Base-by-base conservation (phyloP, 139 green algal species). In the Marvania coccoides region DNA sequence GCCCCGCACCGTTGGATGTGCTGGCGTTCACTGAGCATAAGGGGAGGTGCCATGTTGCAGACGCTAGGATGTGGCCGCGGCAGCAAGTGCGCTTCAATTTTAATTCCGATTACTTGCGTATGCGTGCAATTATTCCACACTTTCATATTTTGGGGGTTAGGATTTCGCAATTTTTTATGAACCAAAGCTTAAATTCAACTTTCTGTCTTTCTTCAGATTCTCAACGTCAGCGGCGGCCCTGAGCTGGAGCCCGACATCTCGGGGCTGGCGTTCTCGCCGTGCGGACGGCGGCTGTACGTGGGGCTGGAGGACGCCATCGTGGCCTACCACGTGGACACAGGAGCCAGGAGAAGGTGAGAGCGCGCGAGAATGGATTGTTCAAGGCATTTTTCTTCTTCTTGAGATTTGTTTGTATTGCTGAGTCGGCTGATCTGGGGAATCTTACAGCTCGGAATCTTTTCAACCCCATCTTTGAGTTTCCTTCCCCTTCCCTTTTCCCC, bases 1-100 rank as follows among this genome's bases (percentile, higher is more conserved):
- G 29, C 8, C 70, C 72, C 23, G 72, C 65, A 2, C 68, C 72
- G n/a, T 58, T 72, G 35, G 76, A 86, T 63, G 63, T 86, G 24
- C 45, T 86, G 47, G 72, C 76, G 7, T 82, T 84, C 38, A 56
- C 76, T 9, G 79, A 86, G 76, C 79, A 86, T 53, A 39, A 58
- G 34, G 39, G 37, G 10, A 33, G 40, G 35, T 35, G 23, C 36
- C 79, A 83, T 45, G 6, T 83, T 9, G 72, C 81, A 28, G 72
- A 79, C 51, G 58, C 39, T 28, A 51, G 72, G 26, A 71, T 79
- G 58, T 74, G 65, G 65, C 36, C 29, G 23, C 47, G 58, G 31
- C 31, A 57, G 39, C 71, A 70, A 47, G 42, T 47, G 54, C 26
- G 9, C n/a, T n/a, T n/a, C n/a, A n/a, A n/a, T n/a, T n/a, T n/a